Evolutionary conservation across 2,329 filamentous ascomycete genomes (phyloP).

Genomic region (Aspergillus amoenus): DNA sequence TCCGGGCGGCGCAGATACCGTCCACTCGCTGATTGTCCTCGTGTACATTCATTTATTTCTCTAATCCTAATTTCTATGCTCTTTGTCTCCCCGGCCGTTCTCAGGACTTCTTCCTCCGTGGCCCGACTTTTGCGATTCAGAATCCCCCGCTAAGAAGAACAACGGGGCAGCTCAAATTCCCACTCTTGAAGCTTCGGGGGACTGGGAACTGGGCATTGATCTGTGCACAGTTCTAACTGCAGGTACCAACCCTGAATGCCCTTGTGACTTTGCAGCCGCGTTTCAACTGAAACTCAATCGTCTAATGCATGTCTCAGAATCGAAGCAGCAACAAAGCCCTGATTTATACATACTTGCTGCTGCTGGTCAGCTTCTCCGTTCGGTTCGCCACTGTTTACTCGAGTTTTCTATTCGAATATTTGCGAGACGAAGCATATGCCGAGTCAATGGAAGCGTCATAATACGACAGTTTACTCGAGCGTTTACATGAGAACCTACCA

Average conservation of each 20-base stretch:
- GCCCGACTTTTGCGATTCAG: conserved; percentile 6
- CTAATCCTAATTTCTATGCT: conserved; percentile 1
- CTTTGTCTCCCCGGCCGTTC: not conserved
- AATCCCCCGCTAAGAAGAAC: conserved; percentile 6
- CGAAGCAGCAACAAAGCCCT: conserved; percentile 5
- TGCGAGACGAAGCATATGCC: conserved; percentile 1
- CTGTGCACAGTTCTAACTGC: conserved; percentile 1
- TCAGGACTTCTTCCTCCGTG: not conserved
- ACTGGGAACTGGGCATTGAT: not conserved
- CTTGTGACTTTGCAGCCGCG: conserved; percentile 3
- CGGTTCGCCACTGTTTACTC: not conserved
- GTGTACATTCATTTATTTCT: conserved; percentile 4
- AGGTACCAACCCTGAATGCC: conserved; percentile 7
- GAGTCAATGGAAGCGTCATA: conserved; percentile 12
- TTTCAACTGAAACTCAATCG: conserved; percentile 1
- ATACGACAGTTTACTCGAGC: not conserved
- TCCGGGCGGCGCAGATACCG: conserved; percentile 4
- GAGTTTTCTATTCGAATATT: not conserved
- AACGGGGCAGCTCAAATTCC: not conserved
- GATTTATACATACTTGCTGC: conserved; percentile 2
- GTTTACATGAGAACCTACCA: not conserved
- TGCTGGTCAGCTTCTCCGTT: conserved; percentile 6
- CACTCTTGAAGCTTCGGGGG: not conserved
- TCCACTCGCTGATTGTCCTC: not conserved
- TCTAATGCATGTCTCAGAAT: conserved; percentile 7